phyloP scores from a whole-genome alignment of 495 filamentous ascomycete species.

The Penicillium malachiteum region DNA sequence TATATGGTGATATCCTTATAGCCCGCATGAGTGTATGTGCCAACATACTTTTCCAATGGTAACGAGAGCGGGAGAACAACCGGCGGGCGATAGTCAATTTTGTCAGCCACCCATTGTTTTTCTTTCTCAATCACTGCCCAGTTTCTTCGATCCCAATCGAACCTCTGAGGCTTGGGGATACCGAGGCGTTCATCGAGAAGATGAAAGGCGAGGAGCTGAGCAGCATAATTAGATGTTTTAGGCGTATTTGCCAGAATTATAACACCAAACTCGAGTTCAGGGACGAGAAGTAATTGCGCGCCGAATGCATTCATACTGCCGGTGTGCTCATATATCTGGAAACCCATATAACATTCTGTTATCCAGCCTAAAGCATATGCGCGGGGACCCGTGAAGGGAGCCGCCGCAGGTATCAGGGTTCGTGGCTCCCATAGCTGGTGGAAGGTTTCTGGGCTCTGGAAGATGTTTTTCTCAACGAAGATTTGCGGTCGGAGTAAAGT shows the following conservation, averaged over 20 bases:
- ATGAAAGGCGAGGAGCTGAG: conserved; percentile 4
- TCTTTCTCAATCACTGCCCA: conserved; percentile 2
- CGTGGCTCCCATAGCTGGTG: conserved; percentile 12
- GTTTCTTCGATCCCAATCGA: conserved; percentile 4
- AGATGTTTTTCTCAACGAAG: conserved; percentile 2
- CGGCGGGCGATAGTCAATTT: not conserved
- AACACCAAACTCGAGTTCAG: conserved; percentile 40
- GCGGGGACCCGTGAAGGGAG: conserved; percentile 18
- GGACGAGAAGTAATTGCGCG: conserved; percentile 43
- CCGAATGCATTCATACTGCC: conserved; percentile 49
- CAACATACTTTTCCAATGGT: not conserved
- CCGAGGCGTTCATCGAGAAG: conserved; percentile 2
- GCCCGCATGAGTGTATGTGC: not conserved
- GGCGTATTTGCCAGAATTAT: conserved; percentile 45
- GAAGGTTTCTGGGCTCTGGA: not conserved
- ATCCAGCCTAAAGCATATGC: conserved; percentile 48
- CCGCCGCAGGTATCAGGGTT: conserved; percentile 3
- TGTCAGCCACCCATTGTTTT: conserved; percentile 1
- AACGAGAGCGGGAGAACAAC: not conserved
- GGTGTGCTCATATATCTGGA: conserved; percentile 37
- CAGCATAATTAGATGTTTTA: conserved; percentile 10
- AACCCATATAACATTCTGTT: conserved; percentile 38
- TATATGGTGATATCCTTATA: conserved; percentile 2
- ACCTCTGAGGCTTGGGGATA: not conserved
- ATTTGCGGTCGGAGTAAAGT: conserved; percentile 22